Conservation (phyloP, 108 stramenopile genomes). For the Nitzschia sp. region DNA sequence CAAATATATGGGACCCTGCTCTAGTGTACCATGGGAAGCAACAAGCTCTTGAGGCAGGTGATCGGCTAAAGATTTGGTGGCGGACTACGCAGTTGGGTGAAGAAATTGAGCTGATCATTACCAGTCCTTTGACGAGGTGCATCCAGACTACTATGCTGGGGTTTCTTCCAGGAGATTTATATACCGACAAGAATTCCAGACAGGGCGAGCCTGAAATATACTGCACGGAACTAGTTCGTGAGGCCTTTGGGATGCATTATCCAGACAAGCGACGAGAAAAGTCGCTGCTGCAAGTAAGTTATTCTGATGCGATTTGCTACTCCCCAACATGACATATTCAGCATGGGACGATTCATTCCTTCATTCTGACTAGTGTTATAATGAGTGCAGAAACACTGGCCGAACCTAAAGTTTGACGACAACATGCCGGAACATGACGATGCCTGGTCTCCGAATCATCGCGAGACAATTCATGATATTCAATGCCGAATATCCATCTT, state of each 20-base stretch:
- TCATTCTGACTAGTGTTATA: too few relatives aligned
- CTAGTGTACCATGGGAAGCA: slow-evolving; percentile 53
- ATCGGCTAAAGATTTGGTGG: slow-evolving; percentile 32
- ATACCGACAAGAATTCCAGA: slow-evolving; percentile 7
- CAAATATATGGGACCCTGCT: slow-evolving; percentile 60
- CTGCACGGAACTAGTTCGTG: slow-evolving; percentile 63
- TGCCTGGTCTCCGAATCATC: slow-evolving; percentile 49
- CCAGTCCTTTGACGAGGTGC: slow-evolving; percentile 64
- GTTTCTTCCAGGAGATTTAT: slow-evolving; percentile 53
- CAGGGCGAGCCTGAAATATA: slow-evolving; percentile 34
- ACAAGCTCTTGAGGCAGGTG: slow-evolving; percentile 45
- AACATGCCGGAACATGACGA: slow-evolving; percentile 59
- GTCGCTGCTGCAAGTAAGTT: slow-evolving; percentile 47
- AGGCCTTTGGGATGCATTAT: slow-evolving; percentile 79
- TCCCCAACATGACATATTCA: too few relatives aligned
- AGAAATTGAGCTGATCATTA: slow-evolving; percentile 19
- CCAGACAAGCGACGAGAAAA: slow-evolving; percentile 46
- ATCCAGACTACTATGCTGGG: slow-evolving; percentile 67
- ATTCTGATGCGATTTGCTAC: too few relatives aligned
- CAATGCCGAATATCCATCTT: slow-evolving; percentile 47
- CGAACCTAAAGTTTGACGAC: slow-evolving; percentile 48
- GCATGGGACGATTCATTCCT: too few relatives aligned
- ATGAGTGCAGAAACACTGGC: slow-evolving; percentile 41
- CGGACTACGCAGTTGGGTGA: slow-evolving; percentile 11
- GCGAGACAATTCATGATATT: slow-evolving; percentile 59